phyloP scores from a whole-genome alignment of 2,329 filamentous ascomycete species.

The Falciphora oryzae region DNA sequence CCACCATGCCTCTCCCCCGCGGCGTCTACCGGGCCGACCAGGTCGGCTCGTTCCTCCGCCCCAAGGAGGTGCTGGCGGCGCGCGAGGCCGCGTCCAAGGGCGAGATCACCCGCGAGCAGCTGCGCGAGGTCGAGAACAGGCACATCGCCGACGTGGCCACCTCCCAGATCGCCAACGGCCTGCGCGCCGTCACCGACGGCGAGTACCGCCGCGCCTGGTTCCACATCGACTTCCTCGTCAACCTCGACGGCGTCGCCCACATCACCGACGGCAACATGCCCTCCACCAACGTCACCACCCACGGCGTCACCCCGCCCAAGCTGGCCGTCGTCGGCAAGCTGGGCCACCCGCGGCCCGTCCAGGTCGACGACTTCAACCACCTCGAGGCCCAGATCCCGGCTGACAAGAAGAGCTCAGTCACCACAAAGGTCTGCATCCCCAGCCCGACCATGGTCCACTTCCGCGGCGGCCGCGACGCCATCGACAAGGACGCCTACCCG shows the following conservation, averaged over 20 bases:
- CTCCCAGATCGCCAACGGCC: slow-evolving; percentile 51
- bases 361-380: slow-evolving; percentile 51
- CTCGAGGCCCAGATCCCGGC: slow-evolving; percentile 40
- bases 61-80: slow-evolving; percentile 52
- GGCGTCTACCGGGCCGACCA: slow-evolving; percentile 58
- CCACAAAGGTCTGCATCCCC: slow-evolving; percentile 51
- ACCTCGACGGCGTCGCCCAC: slow-evolving; percentile 47
- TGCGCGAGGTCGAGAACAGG: slow-evolving; percentile 48
- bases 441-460: slow-evolving; percentile 57
- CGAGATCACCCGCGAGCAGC: slow-evolving; percentile 33
- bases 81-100: slow-evolving; percentile 33
- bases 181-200: slow-evolving; percentile 53
- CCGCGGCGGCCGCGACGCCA: slow-evolving; percentile 47
- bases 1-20: slow-evolving; percentile 11
- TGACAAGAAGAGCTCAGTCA: slow-evolving; percentile 26
- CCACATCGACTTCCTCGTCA: slow-evolving; percentile 52
- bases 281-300: slow-evolving; percentile 37
- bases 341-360: slow-evolving; percentile 45
- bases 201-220: slow-evolving; percentile 51
- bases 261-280: slow-evolving; percentile 27
- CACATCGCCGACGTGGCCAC: slow-evolving; percentile 54
- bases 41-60: slow-evolving; percentile 68
- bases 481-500: slow-evolving; percentile 46
- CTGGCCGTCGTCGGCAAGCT: slow-evolving; percentile 50
- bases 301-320: slow-evolving; percentile 46